These are phyloP conservation scores for Mycena galericulata DNA, from an alignment of 768 basidiomycete genomes.

Conservation along the genomic window DNA sequence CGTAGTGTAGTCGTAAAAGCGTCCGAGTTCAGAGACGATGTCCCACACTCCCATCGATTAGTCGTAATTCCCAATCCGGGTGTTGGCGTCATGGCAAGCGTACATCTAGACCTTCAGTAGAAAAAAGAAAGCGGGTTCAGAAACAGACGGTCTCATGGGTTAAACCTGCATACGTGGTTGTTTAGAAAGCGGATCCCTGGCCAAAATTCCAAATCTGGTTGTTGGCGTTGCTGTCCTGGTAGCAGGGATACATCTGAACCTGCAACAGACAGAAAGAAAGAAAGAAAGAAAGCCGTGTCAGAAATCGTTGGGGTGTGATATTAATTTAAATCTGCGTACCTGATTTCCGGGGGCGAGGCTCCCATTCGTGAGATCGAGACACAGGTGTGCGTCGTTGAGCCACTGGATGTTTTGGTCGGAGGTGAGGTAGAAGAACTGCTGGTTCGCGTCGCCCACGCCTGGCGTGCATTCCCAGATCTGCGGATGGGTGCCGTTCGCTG, in stretches of 20 bases:
- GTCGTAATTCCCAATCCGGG: too few species aligned
- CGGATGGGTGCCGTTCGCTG: slow-evolving; percentile 38
- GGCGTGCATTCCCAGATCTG: slow-evolving; percentile 41
- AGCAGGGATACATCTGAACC: slow-evolving; percentile 1
- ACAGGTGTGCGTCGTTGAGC: slow-evolving; percentile 15
- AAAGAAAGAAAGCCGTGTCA: not conserved
- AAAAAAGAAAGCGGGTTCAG: too few species aligned
- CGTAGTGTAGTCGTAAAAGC: too few species aligned
- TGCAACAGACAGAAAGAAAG: not conserved
- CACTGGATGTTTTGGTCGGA: slow-evolving; percentile 28
- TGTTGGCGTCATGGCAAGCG: too few species aligned
- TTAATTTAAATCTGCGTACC: not conserved
- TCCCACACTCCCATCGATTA: too few species aligned
- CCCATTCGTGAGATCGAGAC: slow-evolving; percentile 24
- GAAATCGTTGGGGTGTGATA: not conserved
- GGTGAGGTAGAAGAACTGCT: slow-evolving; percentile 28
- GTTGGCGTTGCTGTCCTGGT: not conserved
- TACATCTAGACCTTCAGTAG: too few species aligned
- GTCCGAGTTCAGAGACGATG: too few species aligned
- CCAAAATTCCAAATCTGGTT: slow-evolving; percentile 14
- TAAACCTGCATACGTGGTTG: too few species aligned
- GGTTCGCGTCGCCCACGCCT: slow-evolving; percentile 26
- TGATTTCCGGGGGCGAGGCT: slow-evolving; percentile 7
- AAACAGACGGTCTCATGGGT: too few species aligned
- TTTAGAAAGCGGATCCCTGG: too few species aligned